phyloP scores from a whole-genome alignment of 2,329 filamentous ascomycete species.

The Claviceps paspali region DNA sequence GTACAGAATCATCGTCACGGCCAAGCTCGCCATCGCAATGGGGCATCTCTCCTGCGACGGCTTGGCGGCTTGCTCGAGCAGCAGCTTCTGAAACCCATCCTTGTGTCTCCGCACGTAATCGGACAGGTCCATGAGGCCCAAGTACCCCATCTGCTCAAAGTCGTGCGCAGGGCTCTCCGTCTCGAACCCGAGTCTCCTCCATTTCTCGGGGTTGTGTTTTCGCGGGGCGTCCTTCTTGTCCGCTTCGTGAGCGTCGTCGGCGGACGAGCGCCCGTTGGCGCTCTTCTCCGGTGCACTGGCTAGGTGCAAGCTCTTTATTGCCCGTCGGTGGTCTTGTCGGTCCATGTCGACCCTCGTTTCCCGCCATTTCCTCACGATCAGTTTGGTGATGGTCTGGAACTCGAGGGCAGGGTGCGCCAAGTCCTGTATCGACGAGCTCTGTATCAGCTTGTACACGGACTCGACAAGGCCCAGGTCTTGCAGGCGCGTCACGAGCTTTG shows the following conservation, averaged over 20 bases:
- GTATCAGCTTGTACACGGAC: constrained; percentile 85
- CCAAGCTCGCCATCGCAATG: constrained; percentile 70
- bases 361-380: constrained; percentile 75
- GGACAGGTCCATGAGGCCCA: constrained; percentile 95
- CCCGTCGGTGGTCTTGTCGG: constrained; percentile 72
- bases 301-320: constrained; percentile 72
- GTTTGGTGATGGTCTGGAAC: constrained; percentile 83
- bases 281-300: constrained; percentile 56
- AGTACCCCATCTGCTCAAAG: constrained; percentile 71
- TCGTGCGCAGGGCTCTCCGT: constrained; percentile 76
- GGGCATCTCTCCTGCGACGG: constrained; percentile 64
- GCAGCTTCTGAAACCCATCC: constrained; percentile 79
- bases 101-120: constrained; percentile 89
- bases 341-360: constrained; percentile 75
- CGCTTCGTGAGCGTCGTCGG: constrained; percentile 20
- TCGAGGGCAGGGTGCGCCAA: constrained; percentile 79
- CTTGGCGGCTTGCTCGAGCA: constrained; percentile 74
- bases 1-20: constrained; percentile 76
- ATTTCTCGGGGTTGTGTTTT: constrained; percentile 77
- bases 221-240: constrained; percentile 42
- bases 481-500: constrained; percentile 82
- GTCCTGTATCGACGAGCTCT: constrained; percentile 82
- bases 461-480: constrained; percentile 90
- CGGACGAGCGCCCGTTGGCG: constrained; percentile 21
- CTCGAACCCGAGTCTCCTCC: constrained; percentile 83